Evolutionary conservation across 2,329 filamentous ascomycete genomes (phyloP).

Genomic region (Onygenales sp.): DNA sequence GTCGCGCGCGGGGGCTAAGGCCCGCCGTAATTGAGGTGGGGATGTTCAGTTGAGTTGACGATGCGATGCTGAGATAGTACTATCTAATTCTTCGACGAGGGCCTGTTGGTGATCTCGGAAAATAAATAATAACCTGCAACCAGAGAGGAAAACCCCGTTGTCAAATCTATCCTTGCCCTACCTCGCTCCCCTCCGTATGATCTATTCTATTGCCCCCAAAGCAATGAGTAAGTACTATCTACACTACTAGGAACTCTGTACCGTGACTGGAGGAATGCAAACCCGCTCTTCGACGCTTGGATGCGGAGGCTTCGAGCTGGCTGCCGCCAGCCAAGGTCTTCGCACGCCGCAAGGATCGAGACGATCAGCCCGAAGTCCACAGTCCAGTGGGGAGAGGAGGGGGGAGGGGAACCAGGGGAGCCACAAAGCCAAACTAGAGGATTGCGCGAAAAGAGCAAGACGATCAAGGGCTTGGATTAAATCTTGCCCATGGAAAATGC

Average conservation of each 20-base stretch:
- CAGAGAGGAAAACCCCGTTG: no score
- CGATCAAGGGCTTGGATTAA: constrained; percentile 8
- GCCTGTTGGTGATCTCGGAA: no score
- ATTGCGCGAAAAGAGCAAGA: constrained; percentile 10
- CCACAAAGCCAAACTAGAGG: constrained; percentile 5
- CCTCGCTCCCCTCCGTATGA: no score
- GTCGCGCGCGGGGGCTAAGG: not conserved
- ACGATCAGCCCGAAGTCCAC: not conserved
- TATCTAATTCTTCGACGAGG: not conserved
- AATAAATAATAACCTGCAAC: no score
- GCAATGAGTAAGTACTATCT: not conserved
- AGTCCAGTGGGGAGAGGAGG: not conserved
- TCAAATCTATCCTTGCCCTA: no score
- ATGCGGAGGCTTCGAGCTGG: not conserved
- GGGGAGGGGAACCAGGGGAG: constrained; percentile 8
- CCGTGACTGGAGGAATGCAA: not conserved
- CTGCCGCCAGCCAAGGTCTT: not conserved
- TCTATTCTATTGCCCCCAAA: no score
- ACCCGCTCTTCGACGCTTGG: not conserved
- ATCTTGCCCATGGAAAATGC: constrained; percentile 1
- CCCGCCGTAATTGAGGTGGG: not conserved
- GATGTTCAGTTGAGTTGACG: not conserved
- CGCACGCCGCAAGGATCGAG: not conserved
- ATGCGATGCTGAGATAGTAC: not conserved
- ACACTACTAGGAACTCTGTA: not conserved